Evolutionary conservation across 352 stramenopile genomes (phyloP), one percentile per base, ranked within the genome.

Genomic region (Globisporangium sylvaticum): DNA sequence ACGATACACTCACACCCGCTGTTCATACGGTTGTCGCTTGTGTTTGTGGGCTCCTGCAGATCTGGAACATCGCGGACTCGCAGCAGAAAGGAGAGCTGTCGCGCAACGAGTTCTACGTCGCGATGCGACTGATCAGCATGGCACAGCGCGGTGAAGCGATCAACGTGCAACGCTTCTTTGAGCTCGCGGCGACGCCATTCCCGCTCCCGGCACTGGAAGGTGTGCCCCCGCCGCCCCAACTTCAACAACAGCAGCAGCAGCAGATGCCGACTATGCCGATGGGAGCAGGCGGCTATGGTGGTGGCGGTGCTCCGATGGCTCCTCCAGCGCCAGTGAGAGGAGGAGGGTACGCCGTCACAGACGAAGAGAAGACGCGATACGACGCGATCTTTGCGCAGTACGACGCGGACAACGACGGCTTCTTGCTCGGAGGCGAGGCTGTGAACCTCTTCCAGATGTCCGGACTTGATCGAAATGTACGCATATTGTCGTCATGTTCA

Each of bases 381-480:
- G 85, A 98, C 66, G 68, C 72, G 25, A 87, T 98, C 24, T 98
- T 98, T 76, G 86, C 90, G 25, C 80, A 97, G 59, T 98, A 98
- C 64, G 89, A 97, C 52, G 84, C 84, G 18, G 88, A 97, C 73
- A 72, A 71, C 20, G 93, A 98, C 71, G 88, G 89, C n/a, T 98
- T 96, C 65, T 73, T 98, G 18, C 83, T 96, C 55, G 95, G 95
- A 10, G 67, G 74, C 6, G 86, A 97, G 62, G 95, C 95, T 6
- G 94, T 98, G 7, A 81, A 79, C 24, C 79, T 98, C 2, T 98
- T 98, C 74, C 83, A 88, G 42, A 97, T 98, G 81, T 98, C 92
- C 8, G 94, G 94, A 1, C 80, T 98, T 7, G 89, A 97, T 74
- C 81, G 91, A 56, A 86, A 83, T 63, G 88, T 95, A 81, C 32